These are phyloP conservation scores for Mycogone perniciosa DNA, from an alignment of 2,329 filamentous ascomycete species.

Conservation along the genomic window DNA sequence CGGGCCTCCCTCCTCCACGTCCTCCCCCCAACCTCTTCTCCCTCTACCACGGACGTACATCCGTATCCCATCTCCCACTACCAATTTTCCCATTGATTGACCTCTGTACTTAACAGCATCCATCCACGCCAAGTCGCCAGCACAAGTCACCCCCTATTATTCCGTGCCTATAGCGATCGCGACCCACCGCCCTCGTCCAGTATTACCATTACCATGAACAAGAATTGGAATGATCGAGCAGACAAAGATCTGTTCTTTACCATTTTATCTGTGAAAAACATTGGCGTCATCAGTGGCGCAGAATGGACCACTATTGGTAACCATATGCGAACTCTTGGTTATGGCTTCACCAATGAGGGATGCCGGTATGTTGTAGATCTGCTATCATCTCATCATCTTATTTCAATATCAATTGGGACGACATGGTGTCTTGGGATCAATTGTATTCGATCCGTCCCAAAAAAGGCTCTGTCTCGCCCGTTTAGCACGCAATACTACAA, in stretches of 20 bases:
- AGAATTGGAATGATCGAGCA: constrained; percentile 56
- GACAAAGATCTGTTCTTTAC: constrained; percentile 60
- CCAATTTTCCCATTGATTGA: constrained; percentile 35
- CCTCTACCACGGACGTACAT: constrained; percentile 17
- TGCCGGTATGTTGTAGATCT: constrained; percentile 46
- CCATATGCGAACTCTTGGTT: constrained; percentile 52
- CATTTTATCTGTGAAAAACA: constrained; percentile 56
- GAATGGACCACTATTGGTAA: constrained; percentile 59
- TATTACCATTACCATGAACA: constrained; percentile 35
- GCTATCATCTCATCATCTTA: not conserved
- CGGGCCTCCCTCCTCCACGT: constrained; percentile 21
- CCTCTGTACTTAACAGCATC: constrained; percentile 31
- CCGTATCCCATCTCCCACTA: constrained; percentile 30
- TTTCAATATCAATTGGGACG: too few species aligned
- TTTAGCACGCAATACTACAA: too few species aligned
- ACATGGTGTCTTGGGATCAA: too few species aligned
- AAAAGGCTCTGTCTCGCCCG: too few species aligned
- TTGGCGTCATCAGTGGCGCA: constrained; percentile 54
- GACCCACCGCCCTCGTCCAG: constrained; percentile 4
- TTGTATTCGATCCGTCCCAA: too few species aligned
- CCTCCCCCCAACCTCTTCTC: constrained; percentile 18
- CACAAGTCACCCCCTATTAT: constrained; percentile 5
- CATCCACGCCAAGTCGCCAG: constrained; percentile 19
- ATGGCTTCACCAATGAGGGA: constrained; percentile 59
- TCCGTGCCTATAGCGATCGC: constrained; percentile 10